These are phyloP conservation scores for Pythium brassicae DNA, from an alignment of 352 stramenopile species.

Conservation along the genomic window DNA sequence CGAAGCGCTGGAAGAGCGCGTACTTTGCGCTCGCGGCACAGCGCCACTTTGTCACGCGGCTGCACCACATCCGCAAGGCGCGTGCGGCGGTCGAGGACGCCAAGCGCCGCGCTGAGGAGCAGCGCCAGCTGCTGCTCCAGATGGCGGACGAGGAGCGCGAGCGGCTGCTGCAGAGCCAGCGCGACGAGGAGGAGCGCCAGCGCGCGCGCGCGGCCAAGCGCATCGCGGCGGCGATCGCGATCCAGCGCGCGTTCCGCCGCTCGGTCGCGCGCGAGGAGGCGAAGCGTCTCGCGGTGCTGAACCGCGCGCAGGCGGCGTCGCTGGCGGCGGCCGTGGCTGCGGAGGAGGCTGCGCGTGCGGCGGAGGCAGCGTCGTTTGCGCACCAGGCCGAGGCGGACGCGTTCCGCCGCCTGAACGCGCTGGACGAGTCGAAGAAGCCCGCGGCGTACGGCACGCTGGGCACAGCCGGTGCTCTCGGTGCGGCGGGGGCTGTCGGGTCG, in stretches of 20 bases:
- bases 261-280: constrained; percentile 66
- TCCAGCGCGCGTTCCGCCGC: constrained; percentile 71
- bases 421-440: constrained; percentile 52
- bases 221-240: constrained; percentile 43
- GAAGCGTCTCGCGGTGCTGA: constrained; percentile 58
- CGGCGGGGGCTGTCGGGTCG: constrained; percentile 41
- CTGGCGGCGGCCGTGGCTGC: constrained; percentile 69
- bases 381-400: constrained; percentile 75
- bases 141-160: constrained; percentile 67
- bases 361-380: constrained; percentile 63
- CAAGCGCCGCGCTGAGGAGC: constrained; percentile 61
- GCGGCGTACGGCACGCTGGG: constrained; percentile 44
- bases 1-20: constrained; percentile 74
- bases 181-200: constrained; percentile 64
- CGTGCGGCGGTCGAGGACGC: constrained; percentile 77
- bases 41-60: constrained; percentile 73
- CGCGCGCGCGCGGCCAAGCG: constrained; percentile 51
- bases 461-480: constrained; percentile 50
- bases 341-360: constrained; percentile 68
- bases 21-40: constrained; percentile 67
- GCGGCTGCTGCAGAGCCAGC: constrained; percentile 49
- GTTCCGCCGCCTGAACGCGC: constrained; percentile 59
- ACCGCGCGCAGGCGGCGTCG: constrained; percentile 64
- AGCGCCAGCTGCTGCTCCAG: constrained; percentile 55
- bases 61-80: constrained; percentile 79